Percentiles rank a stretch among this genome's conserved stretches.
Conservation (phyloP, 495 filamentous ascomycete species). For the Daldinia childiae region DNA sequence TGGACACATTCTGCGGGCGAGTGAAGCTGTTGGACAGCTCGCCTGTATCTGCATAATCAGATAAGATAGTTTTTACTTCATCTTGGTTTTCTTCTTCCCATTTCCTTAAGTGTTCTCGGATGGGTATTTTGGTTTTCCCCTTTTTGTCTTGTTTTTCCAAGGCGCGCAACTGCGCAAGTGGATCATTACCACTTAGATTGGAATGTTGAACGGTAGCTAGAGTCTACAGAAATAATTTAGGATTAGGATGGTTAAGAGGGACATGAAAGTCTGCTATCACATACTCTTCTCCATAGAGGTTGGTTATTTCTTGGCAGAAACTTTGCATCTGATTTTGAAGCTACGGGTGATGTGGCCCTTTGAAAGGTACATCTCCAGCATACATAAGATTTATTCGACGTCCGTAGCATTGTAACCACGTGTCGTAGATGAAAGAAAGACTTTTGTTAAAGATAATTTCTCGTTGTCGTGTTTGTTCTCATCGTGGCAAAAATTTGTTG, state of each 20-base stretch:
- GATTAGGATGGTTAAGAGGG: neutral
- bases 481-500: conserved; percentile 37
- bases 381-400: conserved; percentile 40
- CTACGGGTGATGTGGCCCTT: conserved; percentile 9
- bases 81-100: conserved; percentile 63
- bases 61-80: conserved; percentile 44
- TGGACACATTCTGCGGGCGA: conserved; percentile 40
- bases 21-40: conserved; percentile 45
- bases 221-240: conserved; percentile 26
- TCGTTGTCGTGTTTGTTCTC: conserved; percentile 8
- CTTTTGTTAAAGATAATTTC: conserved; percentile 12
- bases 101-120: conserved; percentile 62
- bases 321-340: conserved; percentile 21
- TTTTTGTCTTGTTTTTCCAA: conserved; percentile 26
- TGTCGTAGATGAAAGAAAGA: neutral
- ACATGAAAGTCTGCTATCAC: neutral
- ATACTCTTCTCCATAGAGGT: conserved; percentile 38
- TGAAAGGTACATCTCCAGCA: conserved; percentile 44
- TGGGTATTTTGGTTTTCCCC: conserved; percentile 25
- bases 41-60: conserved; percentile 48
- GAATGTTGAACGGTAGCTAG: conserved; percentile 39
- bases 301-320: conserved; percentile 11
- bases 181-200: neutral
- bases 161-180: conserved; percentile 1
- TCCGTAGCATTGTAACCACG: conserved; percentile 30